Conservation (phyloP, 208 protist species). For the Trypanosoma congolense region DNA sequence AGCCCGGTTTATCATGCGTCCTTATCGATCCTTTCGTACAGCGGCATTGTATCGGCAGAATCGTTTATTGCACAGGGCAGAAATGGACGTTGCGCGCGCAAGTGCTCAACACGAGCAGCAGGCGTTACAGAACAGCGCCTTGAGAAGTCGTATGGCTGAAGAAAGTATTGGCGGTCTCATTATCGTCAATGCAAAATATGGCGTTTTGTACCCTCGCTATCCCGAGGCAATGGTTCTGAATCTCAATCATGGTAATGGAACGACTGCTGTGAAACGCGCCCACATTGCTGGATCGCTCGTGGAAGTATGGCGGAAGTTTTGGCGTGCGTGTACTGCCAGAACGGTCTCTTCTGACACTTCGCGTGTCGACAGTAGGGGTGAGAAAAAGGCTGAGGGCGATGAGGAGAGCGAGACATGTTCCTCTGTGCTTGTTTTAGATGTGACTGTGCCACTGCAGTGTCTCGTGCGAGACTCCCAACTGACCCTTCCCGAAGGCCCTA, state of each 20-base stretch:
- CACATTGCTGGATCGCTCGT: not conserved
- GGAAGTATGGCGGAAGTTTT: constrained; percentile 5
- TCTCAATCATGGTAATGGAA: not conserved
- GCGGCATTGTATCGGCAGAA: constrained; percentile 35
- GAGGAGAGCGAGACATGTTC: constrained; percentile 30
- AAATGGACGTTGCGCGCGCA: constrained; percentile 71
- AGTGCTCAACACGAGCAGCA: constrained; percentile 63
- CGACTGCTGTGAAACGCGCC: not conserved
- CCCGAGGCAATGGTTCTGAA: constrained; percentile 25
- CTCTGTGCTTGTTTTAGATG: constrained; percentile 62
- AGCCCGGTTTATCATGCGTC: constrained; percentile 35
- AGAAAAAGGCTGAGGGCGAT: constrained; percentile 13
- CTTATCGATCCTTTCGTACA: constrained; percentile 41
- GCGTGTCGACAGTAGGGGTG: not conserved
- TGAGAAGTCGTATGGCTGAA: constrained; percentile 45
- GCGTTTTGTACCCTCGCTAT: constrained; percentile 64
- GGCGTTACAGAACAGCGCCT: constrained; percentile 47
- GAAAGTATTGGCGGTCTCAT: constrained; percentile 73
- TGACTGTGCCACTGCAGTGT: constrained; percentile 83
- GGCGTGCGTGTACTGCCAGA: not conserved
- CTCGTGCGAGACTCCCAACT: constrained; percentile 76
- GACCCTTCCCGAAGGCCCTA: constrained; percentile 59
- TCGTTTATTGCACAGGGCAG: constrained; percentile 56
- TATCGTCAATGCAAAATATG: constrained; percentile 84
- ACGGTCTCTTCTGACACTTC: not conserved